Percentiles rank a stretch among this genome's conserved stretches.
These are phyloP conservation scores for Cyclocybe aegerita DNA, from an alignment of 768 basidiomycete species.

Conservation along the genomic window DNA sequence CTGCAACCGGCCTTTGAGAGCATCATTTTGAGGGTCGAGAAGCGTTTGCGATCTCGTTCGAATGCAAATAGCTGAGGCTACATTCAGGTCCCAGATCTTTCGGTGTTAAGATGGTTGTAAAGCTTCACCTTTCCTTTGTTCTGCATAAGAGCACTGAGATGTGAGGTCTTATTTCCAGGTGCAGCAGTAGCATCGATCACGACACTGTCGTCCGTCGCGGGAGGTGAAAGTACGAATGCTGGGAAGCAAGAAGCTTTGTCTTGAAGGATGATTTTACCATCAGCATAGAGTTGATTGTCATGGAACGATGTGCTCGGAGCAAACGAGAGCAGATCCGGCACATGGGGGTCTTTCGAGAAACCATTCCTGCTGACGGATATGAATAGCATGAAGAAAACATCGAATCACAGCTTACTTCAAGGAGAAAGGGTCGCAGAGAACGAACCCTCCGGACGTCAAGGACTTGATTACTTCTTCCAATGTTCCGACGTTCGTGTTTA, in stretches of 20 bases:
- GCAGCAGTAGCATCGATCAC: conserved; percentile 96
- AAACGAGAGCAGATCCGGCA: conserved; percentile 81
- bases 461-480: conserved; percentile 60
- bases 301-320: conserved; percentile 65
- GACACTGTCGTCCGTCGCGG: conserved; percentile 44
- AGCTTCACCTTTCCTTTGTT: conserved; percentile 72
- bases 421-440: conserved; percentile 47
- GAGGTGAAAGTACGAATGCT: conserved; percentile 81
- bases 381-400: conserved; percentile 4
- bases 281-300: conserved; percentile 68
- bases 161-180: conserved; percentile 97
- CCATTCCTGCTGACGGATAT: conserved; percentile 41
- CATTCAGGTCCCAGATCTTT: not conserved
- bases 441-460: conserved; percentile 58
- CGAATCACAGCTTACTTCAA: conserved; percentile 41
- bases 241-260: conserved; percentile 99
- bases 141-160: conserved; percentile 85
- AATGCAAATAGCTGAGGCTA: conserved; percentile 73
- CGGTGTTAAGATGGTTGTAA: not conserved
- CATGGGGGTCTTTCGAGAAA: conserved; percentile 76
- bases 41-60: conserved; percentile 83
- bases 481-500: conserved; percentile 74
- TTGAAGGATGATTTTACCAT: conserved; percentile 88
- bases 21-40: conserved; percentile 83
- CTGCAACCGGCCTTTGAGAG: conserved; percentile 77